These are phyloP conservation scores for Solanum chiquidenum DNA, from an alignment of 257 asterid species.

Conservation along the genomic window DNA sequence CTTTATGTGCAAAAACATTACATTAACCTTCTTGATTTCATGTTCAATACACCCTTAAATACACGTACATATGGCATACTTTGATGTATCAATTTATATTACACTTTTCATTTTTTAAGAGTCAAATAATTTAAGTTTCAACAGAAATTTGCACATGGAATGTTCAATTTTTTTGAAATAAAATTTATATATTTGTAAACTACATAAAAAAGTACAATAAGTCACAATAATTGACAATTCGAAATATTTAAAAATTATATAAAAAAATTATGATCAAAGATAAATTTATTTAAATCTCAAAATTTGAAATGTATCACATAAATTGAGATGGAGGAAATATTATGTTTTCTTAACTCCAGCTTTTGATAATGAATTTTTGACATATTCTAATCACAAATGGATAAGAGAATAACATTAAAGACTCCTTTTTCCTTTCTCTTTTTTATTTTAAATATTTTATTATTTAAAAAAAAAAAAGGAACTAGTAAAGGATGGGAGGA, in stretches of 20 bases:
- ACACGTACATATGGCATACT: not conserved
- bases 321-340: not conserved
- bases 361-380: not conserved
- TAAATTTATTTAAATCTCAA: not conserved
- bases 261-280: no score
- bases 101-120: no score
- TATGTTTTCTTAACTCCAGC: not conserved
- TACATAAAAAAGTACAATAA: no score
- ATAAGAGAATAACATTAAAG: not conserved
- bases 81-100: not conserved
- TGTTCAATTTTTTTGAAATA: no score
- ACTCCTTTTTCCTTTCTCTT: not conserved
- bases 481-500: not conserved
- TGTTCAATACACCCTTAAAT: not conserved
- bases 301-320: no score
- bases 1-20: no score
- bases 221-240: not conserved
- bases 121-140: no score
- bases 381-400: not conserved
- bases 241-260: no score
- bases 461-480: no score
- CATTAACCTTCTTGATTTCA: no score
- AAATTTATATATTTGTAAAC: not conserved
- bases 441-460: no score
- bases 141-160: fast-evolving